Percentiles rank a stretch among this genome's conserved stretches.
phyloP scores from a whole-genome alignment of 2,329 filamentous ascomycete species.

The Teratosphaeria zuluensis region DNA sequence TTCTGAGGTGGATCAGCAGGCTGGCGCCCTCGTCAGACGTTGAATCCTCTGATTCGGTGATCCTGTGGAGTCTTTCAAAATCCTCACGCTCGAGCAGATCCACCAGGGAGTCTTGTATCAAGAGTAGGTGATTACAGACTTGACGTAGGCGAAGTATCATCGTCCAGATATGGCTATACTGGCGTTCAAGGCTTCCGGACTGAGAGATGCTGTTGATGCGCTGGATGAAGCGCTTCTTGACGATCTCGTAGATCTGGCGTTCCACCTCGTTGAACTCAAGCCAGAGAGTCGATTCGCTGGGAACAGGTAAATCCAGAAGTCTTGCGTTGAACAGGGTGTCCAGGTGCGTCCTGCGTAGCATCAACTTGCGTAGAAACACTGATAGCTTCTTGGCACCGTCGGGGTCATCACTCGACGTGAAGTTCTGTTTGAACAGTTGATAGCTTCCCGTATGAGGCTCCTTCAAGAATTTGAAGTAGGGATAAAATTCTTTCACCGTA shows the following conservation, averaged over 20 bases:
- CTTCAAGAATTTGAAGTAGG: conserved; percentile 36
- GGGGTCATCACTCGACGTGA: conserved; percentile 23
- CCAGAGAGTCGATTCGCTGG: too few relatives aligned
- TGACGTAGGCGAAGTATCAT: conserved; percentile 44
- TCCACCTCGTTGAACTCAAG: conserved; percentile 46
- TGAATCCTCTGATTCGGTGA: conserved; percentile 8
- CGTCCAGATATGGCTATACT: conserved; percentile 33
- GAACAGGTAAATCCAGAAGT: conserved; percentile 47
- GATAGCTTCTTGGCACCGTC: conserved; percentile 28
- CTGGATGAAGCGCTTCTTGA: conserved; percentile 32
- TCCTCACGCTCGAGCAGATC: conserved; percentile 37
- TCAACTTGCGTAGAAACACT: conserved; percentile 34
- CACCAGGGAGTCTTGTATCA: conserved; percentile 37
- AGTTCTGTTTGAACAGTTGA: conserved; percentile 37
- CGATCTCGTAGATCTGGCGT: conserved; percentile 44
- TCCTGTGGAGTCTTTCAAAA: conserved; percentile 31
- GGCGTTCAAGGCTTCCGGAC: conserved; percentile 18
- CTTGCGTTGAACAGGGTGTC: conserved; percentile 45
- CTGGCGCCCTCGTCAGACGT: conserved; percentile 4
- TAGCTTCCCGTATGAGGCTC: conserved; percentile 33
- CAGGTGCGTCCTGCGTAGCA: conserved; percentile 38
- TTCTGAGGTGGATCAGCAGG: conserved; percentile 12
- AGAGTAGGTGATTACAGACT: conserved; percentile 40
- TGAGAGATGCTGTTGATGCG: conserved; percentile 30
- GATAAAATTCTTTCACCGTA: conserved; percentile 12